phyloP scores from a whole-genome alignment of 805 yeast genomes.

The Candida hispaniensis region DNA sequence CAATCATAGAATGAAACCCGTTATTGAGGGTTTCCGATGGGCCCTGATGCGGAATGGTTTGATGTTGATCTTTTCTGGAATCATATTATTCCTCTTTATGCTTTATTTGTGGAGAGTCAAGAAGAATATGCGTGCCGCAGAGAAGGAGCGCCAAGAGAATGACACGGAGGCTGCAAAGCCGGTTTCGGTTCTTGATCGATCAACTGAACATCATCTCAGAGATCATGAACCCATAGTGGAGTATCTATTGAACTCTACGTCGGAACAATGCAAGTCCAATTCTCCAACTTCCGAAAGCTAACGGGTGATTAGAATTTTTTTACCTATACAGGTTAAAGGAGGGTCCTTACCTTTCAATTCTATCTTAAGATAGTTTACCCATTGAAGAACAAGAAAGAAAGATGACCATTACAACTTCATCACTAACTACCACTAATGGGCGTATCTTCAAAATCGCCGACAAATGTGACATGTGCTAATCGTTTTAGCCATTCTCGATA shows the following conservation, averaged over 20 bases:
- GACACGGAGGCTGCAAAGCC: slow-evolving; percentile 1
- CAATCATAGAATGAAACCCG: slow-evolving; percentile 70
- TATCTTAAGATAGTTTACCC: no score
- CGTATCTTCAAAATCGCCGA: no score
- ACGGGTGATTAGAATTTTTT: no score
- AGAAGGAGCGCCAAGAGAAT: slow-evolving; percentile 8
- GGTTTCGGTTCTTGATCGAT: slow-evolving; percentile 4
- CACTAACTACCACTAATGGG: no score
- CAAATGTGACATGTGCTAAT: no score
- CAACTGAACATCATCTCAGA: slow-evolving; percentile 10
- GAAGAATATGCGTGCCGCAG: slow-evolving; percentile 65
- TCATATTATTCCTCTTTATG: slow-evolving; percentile 45
- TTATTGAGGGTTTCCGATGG: slow-evolving; percentile 87
- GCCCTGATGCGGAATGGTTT: slow-evolving; percentile 83
- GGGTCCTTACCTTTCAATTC: no score
- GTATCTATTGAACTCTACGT: slow-evolving; percentile 7
- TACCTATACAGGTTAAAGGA: no score
- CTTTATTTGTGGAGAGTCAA: slow-evolving; percentile 42
- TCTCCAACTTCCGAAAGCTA: no score
- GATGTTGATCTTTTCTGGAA: slow-evolving; percentile 57
- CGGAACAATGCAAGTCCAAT: no score
- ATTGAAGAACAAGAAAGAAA: no score
- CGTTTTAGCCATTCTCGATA: no score
- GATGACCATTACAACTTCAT: no score
- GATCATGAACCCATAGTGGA: slow-evolving; percentile 15